These are phyloP conservation scores for Pichia sp. DNA, from an alignment of 1,139 yeast species.

Conservation along the genomic window DNA sequence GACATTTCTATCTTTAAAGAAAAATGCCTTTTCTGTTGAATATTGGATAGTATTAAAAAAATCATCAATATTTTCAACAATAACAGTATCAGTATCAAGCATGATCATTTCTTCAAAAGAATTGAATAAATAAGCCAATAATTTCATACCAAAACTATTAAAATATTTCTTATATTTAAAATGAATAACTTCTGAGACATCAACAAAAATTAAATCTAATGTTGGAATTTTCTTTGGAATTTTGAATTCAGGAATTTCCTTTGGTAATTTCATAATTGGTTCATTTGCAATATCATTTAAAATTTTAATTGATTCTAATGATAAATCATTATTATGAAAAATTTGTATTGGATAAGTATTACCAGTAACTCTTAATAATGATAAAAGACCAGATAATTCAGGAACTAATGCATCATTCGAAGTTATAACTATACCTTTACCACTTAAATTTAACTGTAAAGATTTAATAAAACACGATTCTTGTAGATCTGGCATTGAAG, in stretches of 20 bases:
- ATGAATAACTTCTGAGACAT: slow-evolving; percentile 33
- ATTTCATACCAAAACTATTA: slow-evolving; percentile 41
- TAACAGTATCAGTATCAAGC: slow-evolving; percentile 52
- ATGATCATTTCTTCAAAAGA: slow-evolving; percentile 46
- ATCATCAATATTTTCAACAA: slow-evolving; percentile 34
- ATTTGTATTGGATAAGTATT: slow-evolving; percentile 51
- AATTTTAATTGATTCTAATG: slow-evolving; percentile 24
- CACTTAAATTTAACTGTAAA: slow-evolving; percentile 36
- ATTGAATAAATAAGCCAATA: slow-evolving; percentile 42
- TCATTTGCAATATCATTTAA: slow-evolving; percentile 34
- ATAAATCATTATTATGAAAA: slow-evolving; percentile 40
- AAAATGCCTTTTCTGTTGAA: slow-evolving; percentile 31
- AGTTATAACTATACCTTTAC: slow-evolving; percentile 48
- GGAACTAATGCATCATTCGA: slow-evolving; percentile 39
- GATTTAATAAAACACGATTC: slow-evolving; percentile 35
- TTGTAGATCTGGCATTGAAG: slow-evolving; percentile 1
- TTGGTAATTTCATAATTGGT: slow-evolving; percentile 29
- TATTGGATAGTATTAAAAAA: slow-evolving; percentile 33
- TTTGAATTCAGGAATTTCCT: slow-evolving; percentile 16
- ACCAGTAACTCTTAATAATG: slow-evolving; percentile 39
- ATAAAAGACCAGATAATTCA: slow-evolving; percentile 40
- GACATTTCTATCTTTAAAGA: slow-evolving; percentile 39
- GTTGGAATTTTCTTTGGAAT: slow-evolving; percentile 23
- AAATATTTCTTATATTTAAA: slow-evolving; percentile 32
- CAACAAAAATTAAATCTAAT: slow-evolving; percentile 45